Evolutionary conservation across 768 basidiomycete species (phyloP).

Genomic region (Lactarius hatsudake): DNA sequence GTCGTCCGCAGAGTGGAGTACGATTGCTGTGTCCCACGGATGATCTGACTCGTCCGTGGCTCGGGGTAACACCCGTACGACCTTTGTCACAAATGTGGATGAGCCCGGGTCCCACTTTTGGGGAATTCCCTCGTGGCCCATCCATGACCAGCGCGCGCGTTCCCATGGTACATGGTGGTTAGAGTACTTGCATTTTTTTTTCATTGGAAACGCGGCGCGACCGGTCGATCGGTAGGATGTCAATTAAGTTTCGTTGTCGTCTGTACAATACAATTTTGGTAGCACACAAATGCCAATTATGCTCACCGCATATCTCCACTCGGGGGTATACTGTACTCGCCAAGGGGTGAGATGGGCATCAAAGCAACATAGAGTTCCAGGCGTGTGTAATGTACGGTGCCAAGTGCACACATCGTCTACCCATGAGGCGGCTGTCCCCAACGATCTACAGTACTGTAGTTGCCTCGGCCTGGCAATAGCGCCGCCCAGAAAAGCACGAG

Average conservation of each 20-base stretch:
- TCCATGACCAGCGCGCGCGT: background rate
- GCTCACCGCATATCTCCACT: background rate
- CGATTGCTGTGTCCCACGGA: background rate
- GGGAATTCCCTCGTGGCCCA: background rate
- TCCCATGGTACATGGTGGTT: background rate
- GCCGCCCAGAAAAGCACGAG: background rate
- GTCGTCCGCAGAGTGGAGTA: background rate
- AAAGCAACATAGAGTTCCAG: background rate
- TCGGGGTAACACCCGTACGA: background rate
- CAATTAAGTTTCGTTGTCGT: background rate
- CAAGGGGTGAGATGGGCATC: background rate
- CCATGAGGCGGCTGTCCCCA: too few species aligned
- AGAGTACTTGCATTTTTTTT: background rate
- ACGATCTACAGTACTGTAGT: background rate
- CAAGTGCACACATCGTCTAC: too few species aligned
- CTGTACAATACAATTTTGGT: background rate
- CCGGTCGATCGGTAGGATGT: background rate
- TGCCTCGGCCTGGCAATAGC: background rate
- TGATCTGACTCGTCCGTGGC: background rate
- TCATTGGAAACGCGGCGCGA: background rate
- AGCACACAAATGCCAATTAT: background rate
- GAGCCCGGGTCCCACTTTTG: background rate
- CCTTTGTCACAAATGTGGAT: background rate
- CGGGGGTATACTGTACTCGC: background rate
- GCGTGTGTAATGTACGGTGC: background rate